Percentiles rank a stretch among this genome's conserved stretches.
Conservation (phyloP, 179 eudicot species). For the Patellifolia procumbens region DNA sequence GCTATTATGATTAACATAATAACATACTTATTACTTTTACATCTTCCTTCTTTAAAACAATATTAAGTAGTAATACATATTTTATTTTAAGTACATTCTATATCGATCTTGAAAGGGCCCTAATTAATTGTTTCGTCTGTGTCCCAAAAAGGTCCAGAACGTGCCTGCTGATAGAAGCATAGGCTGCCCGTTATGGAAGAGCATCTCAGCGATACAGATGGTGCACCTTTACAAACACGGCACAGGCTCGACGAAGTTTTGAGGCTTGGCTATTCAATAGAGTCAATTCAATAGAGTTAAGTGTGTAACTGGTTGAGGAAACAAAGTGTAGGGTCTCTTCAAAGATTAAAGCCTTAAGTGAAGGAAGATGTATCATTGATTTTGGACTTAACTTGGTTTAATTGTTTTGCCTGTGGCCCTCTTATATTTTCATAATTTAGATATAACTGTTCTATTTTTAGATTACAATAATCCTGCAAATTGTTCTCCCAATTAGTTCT, state of each 20-base stretch:
- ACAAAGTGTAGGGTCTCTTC: conserved; percentile 11
- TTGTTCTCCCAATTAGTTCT: no score
- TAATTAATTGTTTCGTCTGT: no score
- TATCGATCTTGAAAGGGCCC: no score
- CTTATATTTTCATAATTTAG: not conserved
- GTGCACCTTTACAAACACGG: not conserved
- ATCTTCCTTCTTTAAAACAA: no score
- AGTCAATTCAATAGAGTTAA: no score
- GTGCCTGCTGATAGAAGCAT: no score
- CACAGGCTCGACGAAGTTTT: not conserved
- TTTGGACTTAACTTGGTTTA: conserved; percentile 9
- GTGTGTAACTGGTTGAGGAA: not conserved
- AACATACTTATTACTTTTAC: no score
- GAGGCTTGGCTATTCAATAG: not conserved
- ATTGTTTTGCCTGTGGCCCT: conserved; percentile 4
- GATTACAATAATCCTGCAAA: not conserved
- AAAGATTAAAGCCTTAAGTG: conserved; percentile 23
- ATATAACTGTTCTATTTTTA: not conserved
- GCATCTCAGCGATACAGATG: not conserved
- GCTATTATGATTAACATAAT: no score
- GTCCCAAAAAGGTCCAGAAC: not conserved
- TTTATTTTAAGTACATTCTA: no score
- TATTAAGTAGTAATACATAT: no score
- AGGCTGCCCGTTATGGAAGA: not conserved
- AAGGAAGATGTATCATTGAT: conserved; percentile 16